Evolutionary conservation across 2,329 filamentous ascomycete genomes (phyloP).

Genomic region (Diatrype stigma): DNA sequence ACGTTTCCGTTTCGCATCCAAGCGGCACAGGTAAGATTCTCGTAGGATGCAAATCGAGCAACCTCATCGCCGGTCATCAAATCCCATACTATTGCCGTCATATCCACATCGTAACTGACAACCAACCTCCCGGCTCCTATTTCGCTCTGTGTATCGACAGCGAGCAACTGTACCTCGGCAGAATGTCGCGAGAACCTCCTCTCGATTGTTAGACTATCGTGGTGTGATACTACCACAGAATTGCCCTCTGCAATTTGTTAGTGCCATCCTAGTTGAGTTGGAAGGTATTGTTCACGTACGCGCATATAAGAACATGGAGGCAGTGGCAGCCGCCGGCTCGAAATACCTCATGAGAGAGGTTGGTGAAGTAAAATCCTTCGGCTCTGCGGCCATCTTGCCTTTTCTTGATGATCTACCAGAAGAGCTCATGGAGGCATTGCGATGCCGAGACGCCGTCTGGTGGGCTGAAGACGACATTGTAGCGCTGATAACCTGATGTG

Average conservation of each 20-base stretch:
- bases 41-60: slow-evolving; percentile 87
- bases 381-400: slow-evolving; percentile 33
- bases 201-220: slow-evolving; percentile 88
- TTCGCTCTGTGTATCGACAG: slow-evolving; percentile 89
- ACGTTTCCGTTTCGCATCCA: slow-evolving; percentile 99
- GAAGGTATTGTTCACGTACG: slow-evolving; percentile 27
- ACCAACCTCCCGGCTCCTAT: slow-evolving; percentile 78
- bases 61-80: slow-evolving; percentile 87
- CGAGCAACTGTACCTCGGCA: slow-evolving; percentile 78
- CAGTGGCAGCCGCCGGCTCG: slow-evolving; percentile 85
- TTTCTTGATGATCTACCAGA: slow-evolving; percentile 48
- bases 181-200: slow-evolving; percentile 78
- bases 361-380: slow-evolving; percentile 49
- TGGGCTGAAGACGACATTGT: slow-evolving; percentile 55
- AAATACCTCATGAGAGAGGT: slow-evolving; percentile 56
- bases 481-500: slow-evolving; percentile 32
- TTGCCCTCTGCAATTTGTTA: slow-evolving; percentile 54
- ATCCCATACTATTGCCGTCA: slow-evolving; percentile 96
- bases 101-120: slow-evolving; percentile 86
- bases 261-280: neutral
- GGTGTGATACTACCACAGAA: slow-evolving; percentile 80
- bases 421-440: slow-evolving; percentile 55
- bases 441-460: slow-evolving; percentile 48
- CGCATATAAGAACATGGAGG: slow-evolving; percentile 84
- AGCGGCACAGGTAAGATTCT: slow-evolving; percentile 75